These are phyloP conservation scores for Hippophae rhamnoides DNA, from an alignment of 306 rosid genomes.

Conservation along the genomic window DNA sequence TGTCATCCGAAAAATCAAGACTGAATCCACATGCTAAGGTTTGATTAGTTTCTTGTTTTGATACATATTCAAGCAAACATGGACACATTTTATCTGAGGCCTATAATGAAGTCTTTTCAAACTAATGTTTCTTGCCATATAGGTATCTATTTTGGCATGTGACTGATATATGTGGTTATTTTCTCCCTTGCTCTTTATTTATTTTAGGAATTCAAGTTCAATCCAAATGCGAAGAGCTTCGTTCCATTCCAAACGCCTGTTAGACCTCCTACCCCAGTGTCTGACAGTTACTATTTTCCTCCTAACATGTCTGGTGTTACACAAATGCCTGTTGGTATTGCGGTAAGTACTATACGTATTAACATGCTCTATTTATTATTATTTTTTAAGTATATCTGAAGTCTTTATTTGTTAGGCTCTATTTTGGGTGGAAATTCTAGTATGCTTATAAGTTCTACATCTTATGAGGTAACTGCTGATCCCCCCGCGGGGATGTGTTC, in stretches of 20 bases:
- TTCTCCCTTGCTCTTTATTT: constrained; percentile 6
- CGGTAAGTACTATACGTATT: constrained; percentile 42
- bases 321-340: constrained; percentile 75
- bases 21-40: constrained; percentile 95
- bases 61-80: neutral
- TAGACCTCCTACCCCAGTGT: constrained; percentile 76
- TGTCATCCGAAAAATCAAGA: constrained; percentile 66
- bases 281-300: constrained; percentile 74
- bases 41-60: constrained; percentile 10
- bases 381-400: neutral
- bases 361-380: neutral
- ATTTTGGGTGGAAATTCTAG: too few species aligned
- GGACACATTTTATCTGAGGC: neutral
- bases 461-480: too few species aligned
- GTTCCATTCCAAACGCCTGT: constrained; percentile 60
- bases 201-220: constrained; percentile 80
- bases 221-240: constrained; percentile 92
- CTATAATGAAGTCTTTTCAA: neutral
- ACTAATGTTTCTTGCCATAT: constrained; percentile 5
- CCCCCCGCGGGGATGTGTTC: too few species aligned
- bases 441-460: too few species aligned
- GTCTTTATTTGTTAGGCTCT: too few species aligned
- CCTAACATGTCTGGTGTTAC: constrained; percentile 45
- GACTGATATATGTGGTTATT: neutral
- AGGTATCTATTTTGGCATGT: neutral